Percentiles rank a stretch among this genome's conserved stretches.
Evolutionary conservation across 495 filamentous ascomycete genomes (phyloP).

Genomic region (Penicillium cosmopolitanum): DNA sequence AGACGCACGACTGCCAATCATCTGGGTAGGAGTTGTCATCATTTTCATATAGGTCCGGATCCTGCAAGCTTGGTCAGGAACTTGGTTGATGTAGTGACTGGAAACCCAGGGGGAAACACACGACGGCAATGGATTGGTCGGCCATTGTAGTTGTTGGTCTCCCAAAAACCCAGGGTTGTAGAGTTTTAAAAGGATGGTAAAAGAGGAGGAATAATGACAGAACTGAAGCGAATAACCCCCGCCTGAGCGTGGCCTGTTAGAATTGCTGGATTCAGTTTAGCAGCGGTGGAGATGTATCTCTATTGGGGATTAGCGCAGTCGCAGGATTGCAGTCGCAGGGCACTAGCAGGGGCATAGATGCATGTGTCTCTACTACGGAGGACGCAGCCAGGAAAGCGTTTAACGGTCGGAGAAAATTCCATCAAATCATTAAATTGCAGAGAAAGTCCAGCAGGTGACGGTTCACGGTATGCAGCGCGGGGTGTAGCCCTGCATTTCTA

Average conservation of each 20-base stretch:
- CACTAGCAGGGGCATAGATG: background rate
- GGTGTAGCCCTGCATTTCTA: no score
- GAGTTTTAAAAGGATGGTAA: background rate
- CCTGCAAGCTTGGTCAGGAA: background rate
- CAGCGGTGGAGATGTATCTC: background rate
- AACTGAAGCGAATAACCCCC: background rate
- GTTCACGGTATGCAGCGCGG: no score
- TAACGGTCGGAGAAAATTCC: no score
- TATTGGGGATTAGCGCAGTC: slow-evolving; percentile 3
- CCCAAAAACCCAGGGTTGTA: background rate
- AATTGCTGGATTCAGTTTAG: slow-evolving; percentile 1
- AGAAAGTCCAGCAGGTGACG: background rate
- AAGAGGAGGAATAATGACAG: background rate
- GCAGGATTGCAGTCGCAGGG: slow-evolving; percentile 1
- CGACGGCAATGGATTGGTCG: slow-evolving; percentile 6
- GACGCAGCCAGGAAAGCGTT: background rate
- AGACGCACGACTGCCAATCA: slow-evolving; percentile 27
- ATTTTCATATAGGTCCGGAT: slow-evolving; percentile 19
- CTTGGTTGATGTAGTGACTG: no score
- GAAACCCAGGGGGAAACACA: background rate
- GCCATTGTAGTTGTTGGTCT: background rate
- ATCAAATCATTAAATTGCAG: no score
- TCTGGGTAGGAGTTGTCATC: slow-evolving; percentile 13
- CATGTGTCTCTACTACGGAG: background rate
- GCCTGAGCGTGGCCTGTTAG: background rate